Conservation (phyloP, 1,284 basidiomycete genomes). For the Trichosporon sp. region DNA sequence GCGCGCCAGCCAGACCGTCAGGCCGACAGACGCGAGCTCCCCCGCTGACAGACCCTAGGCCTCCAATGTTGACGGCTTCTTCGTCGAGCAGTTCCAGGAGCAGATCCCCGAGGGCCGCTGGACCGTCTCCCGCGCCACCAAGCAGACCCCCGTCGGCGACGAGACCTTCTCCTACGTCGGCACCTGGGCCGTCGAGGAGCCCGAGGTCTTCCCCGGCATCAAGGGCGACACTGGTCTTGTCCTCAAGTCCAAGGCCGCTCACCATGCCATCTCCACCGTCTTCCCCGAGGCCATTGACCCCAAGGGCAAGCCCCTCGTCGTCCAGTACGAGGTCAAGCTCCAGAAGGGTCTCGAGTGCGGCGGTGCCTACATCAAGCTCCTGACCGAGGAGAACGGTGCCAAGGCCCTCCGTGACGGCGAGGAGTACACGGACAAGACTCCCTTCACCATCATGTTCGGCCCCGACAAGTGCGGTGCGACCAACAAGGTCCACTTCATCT, state of each 20-base stretch:
- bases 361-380: constrained; percentile 97
- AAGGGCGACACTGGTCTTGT: constrained; percentile 83
- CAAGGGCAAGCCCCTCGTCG: constrained; percentile 80
- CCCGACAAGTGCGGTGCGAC: constrained; percentile 57
- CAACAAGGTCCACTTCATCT: constrained; percentile 84
- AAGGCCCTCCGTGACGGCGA: constrained; percentile 88
- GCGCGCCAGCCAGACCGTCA: no score
- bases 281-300: constrained; percentile 73
- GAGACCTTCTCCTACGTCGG: constrained; percentile 97
- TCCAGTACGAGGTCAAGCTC: constrained; percentile 99
- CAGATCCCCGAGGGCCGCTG: constrained; percentile 70
- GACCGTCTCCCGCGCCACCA: constrained; percentile 94
- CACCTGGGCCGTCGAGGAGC: constrained; percentile 93
- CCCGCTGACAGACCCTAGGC: constrained; percentile 54
- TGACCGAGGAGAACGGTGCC: constrained; percentile 54
- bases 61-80: constrained; percentile 79
- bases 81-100: constrained; percentile 94
- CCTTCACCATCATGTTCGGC: constrained; percentile 96
- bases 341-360: constrained; percentile 99
- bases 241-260: constrained; percentile 58
- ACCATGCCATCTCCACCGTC: constrained; percentile 92
- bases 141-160: constrained; percentile 88
- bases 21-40: no score
- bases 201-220: constrained; percentile 63
- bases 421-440: constrained; percentile 95